Evolutionary conservation across 2,329 filamentous ascomycete species (phyloP).

Genomic region (Monilinia laxa): DNA sequence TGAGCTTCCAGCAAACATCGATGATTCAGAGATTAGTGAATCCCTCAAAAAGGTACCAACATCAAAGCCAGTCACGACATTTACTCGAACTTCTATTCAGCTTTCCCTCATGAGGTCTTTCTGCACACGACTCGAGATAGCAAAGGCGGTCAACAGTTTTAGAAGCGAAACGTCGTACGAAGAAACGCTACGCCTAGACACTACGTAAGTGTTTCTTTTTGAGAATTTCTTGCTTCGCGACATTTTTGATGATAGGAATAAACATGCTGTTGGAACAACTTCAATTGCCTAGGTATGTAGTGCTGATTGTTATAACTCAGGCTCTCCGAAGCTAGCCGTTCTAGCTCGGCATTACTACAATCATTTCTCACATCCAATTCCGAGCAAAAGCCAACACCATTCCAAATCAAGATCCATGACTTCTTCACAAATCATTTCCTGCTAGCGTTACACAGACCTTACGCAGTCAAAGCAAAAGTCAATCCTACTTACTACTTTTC

Average conservation of each 20-base stretch:
- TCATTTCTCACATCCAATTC: conserved; percentile 12
- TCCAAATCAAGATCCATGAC: conserved; percentile 49
- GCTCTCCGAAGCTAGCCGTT: conserved; percentile 4
- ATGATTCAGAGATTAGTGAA: conserved; percentile 53
- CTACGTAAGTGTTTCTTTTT: conserved; percentile 40
- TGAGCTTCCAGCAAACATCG: conserved; percentile 49
- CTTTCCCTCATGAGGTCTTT: conserved; percentile 49
- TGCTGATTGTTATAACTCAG: neutral
- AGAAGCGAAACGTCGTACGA: conserved; percentile 47
- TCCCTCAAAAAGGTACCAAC: conserved; percentile 30
- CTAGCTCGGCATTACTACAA: conserved; percentile 9
- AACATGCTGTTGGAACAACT: neutral
- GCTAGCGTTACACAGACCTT: conserved; percentile 54
- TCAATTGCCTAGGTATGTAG: too few relatives aligned
- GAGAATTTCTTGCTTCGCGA: neutral
- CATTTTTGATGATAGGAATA: neutral
- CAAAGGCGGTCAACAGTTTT: conserved; percentile 50
- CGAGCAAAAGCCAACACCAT: conserved; percentile 16
- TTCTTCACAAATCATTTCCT: conserved; percentile 55
- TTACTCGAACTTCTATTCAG: conserved; percentile 52
- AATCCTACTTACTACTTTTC: conserved; percentile 53
- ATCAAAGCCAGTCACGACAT: conserved; percentile 34
- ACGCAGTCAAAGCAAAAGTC: conserved; percentile 44
- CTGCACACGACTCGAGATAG: conserved; percentile 46
- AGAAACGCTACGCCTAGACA: conserved; percentile 48